phyloP scores from a whole-genome alignment of 2,329 filamentous ascomycete genomes.

The Fusarium pseudocircinatum region DNA sequence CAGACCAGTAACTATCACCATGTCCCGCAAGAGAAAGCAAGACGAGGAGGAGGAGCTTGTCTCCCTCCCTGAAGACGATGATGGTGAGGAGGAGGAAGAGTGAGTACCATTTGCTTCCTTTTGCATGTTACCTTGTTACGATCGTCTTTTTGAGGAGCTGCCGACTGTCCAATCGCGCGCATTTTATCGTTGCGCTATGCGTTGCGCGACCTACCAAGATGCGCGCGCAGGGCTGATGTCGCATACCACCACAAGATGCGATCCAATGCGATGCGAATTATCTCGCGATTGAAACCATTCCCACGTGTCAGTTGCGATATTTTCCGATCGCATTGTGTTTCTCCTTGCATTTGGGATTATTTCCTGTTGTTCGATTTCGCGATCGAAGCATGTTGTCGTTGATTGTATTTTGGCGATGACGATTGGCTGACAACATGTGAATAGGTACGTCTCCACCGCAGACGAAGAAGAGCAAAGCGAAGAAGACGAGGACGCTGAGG shows the following conservation, averaged over 20 bases:
- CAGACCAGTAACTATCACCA: constrained; percentile 39
- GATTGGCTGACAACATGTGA: constrained; percentile 22
- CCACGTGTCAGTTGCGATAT: neutral
- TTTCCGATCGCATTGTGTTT: neutral
- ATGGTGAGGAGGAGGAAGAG: constrained; percentile 65
- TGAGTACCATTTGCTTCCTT: constrained; percentile 49
- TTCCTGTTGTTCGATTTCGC: neutral
- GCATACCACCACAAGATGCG: constrained; percentile 23
- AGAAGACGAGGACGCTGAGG: constrained; percentile 51
- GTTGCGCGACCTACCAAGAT: constrained; percentile 28
- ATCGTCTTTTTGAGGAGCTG: neutral
- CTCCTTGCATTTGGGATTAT: neutral
- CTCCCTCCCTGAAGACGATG: constrained; percentile 62
- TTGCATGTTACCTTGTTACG: constrained; percentile 1
- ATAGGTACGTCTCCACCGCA: constrained; percentile 50
- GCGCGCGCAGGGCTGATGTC: constrained; percentile 35
- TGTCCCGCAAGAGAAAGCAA: constrained; percentile 66
- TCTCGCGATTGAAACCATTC: neutral
- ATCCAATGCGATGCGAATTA: neutral
- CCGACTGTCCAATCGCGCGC: constrained; percentile 27
- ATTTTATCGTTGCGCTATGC: constrained; percentile 8
- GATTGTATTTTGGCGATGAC: constrained; percentile 2
- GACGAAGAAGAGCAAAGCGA: constrained; percentile 56
- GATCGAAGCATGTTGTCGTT: neutral
- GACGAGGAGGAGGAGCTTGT: constrained; percentile 64